Evolutionary conservation across 1,284 basidiomycete genomes (phyloP).

Genomic region (Leccinum proliferum): DNA sequence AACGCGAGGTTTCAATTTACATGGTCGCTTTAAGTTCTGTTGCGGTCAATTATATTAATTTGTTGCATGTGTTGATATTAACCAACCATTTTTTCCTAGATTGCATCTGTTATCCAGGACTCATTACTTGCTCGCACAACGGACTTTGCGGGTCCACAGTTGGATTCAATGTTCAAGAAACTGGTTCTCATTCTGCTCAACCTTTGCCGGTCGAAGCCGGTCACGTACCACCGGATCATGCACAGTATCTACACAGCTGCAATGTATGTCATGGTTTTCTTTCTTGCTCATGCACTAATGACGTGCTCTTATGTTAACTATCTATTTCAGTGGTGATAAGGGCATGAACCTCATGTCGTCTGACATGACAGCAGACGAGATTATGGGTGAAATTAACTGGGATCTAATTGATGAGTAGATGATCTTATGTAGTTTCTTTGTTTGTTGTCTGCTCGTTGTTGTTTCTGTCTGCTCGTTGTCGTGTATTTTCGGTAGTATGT

Average conservation of each 20-base stretch:
- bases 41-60: background rate
- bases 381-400: background rate
- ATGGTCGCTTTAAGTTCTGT: background rate
- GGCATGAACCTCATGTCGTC: background rate
- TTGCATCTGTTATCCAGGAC: background rate
- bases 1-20: background rate
- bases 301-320: background rate
- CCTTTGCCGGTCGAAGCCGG: background rate
- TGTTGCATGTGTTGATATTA: background rate
- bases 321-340: background rate
- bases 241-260: background rate
- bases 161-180: background rate
- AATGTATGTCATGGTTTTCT: background rate
- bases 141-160: background rate
- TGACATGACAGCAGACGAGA: background rate
- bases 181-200: background rate
- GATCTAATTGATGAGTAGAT: constrained; percentile 1
- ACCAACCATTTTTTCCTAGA: background rate
- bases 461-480: background rate
- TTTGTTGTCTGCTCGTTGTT: background rate
- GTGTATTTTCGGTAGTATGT: background rate
- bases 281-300: background rate
- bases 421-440: background rate
- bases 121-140: background rate
- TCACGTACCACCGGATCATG: background rate